A percentile compares a stretch with the other conserved stretches of the same genome.
phyloP scores from a whole-genome alignment of 148 eudicot species.

The Silene conica region DNA sequence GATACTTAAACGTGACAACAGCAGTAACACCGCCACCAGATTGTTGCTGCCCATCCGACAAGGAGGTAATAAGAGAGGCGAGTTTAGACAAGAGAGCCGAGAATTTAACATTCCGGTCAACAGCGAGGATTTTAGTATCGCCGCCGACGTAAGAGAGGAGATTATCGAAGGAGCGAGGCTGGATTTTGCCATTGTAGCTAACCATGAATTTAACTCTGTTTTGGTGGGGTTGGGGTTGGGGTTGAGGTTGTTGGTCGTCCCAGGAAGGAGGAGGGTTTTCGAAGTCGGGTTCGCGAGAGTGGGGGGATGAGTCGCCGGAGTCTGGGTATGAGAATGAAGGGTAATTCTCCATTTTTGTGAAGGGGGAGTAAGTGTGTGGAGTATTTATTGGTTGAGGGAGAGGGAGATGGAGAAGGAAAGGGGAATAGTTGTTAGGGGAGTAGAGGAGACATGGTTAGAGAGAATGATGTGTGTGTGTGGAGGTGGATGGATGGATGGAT shows the following conservation, averaged over 20 bases:
- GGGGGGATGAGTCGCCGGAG: conserved; percentile 81
- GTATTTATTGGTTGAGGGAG: too few relatives aligned
- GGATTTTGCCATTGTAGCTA: conserved; percentile 76
- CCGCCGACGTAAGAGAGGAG: conserved; percentile 72
- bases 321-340: conserved; percentile 61
- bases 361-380: too few relatives aligned
- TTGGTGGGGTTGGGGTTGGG: conserved; percentile 1
- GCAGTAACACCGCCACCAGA: not conserved
- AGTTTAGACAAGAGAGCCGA: conserved; percentile 35
- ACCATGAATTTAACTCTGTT: conserved; percentile 74
- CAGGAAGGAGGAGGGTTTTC: conserved; percentile 55
- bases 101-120: conserved; percentile 58
- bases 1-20: conserved; percentile 57
- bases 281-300: conserved; percentile 68
- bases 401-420: too few relatives aligned
- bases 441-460: too few relatives aligned
- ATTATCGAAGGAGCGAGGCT: conserved; percentile 72
- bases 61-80: conserved; percentile 23
- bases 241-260: conserved; percentile 31
- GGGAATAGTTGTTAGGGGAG: too few relatives aligned
- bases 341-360: conserved; percentile 51
- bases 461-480: too few relatives aligned
- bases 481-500: too few relatives aligned
- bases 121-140: conserved; percentile 70
- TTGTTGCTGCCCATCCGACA: not conserved